These are phyloP conservation scores for Ilex asprella DNA, from an alignment of 257 asterid species.

Conservation along the genomic window DNA sequence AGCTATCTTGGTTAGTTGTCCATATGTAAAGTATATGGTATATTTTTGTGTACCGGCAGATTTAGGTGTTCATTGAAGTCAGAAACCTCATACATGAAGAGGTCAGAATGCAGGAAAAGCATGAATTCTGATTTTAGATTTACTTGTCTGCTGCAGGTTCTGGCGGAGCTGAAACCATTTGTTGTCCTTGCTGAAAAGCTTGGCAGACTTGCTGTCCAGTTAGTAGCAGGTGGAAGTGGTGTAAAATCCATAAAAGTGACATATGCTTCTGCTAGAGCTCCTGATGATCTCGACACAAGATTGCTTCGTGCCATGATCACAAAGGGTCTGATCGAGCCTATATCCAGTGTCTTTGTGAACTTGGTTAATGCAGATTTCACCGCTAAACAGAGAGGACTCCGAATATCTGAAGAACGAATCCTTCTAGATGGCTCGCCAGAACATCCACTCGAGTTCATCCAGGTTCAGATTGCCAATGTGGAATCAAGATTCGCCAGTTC, in stretches of 20 bases:
- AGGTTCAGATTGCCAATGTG: slow-evolving; percentile 74
- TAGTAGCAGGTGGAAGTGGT: slow-evolving; percentile 88
- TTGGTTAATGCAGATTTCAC: slow-evolving; percentile 89
- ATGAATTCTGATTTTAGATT: too few species aligned
- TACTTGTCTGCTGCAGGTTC: slow-evolving; percentile 41
- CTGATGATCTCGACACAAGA: slow-evolving; percentile 86
- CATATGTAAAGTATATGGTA: too few species aligned
- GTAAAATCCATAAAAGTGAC: slow-evolving; percentile 64
- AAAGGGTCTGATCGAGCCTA: slow-evolving; percentile 90
- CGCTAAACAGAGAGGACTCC: slow-evolving; percentile 82
- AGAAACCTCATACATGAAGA: too few species aligned
- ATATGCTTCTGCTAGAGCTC: slow-evolving; percentile 80
- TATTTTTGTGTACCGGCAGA: too few species aligned
- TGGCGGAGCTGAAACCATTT: slow-evolving; percentile 75
- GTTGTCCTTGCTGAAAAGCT: slow-evolving; percentile 89
- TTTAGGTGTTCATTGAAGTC: too few species aligned
- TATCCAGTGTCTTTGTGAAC: slow-evolving; percentile 66
- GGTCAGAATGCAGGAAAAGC: too few species aligned
- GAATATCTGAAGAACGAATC: slow-evolving; percentile 63
- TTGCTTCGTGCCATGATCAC: slow-evolving; percentile 92
- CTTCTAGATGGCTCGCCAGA: slow-evolving; percentile 77
- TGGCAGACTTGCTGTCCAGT: slow-evolving; percentile 89
- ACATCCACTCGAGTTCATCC: slow-evolving; percentile 66
- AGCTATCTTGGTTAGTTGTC: too few species aligned
- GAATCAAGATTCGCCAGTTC: slow-evolving; percentile 86